These are phyloP conservation scores for Penstemon newberryi DNA, from an alignment of 257 asterid species.

Conservation along the genomic window DNA sequence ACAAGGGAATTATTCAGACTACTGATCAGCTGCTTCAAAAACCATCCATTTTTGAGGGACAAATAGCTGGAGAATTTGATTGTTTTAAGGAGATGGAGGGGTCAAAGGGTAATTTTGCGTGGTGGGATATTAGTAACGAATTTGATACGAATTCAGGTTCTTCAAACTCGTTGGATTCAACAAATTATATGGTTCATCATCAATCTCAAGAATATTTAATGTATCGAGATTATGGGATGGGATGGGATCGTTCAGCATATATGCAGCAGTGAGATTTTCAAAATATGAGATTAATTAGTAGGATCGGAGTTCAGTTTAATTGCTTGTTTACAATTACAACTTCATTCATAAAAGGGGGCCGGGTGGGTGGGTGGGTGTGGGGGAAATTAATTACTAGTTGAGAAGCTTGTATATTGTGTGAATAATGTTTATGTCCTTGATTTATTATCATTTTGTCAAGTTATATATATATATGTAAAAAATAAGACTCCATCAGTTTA, in stretches of 20 bases:
- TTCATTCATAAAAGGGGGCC: constrained; percentile 36
- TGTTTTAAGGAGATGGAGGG: constrained; percentile 49
- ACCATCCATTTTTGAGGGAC: constrained; percentile 17
- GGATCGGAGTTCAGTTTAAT: constrained; percentile 23
- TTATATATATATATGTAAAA: not conserved
- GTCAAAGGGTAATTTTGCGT: constrained; percentile 38
- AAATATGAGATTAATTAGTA: not conserved
- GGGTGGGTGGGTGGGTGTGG: no score
- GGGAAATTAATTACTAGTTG: constrained; percentile 7
- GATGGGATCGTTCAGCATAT: constrained; percentile 25
- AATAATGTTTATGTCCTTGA: constrained; percentile 25
- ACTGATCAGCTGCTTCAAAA: constrained; percentile 23
- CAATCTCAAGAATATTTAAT: constrained; percentile 41
- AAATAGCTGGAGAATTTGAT: constrained; percentile 42
- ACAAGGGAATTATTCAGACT: constrained; percentile 26
- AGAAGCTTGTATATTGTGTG: constrained; percentile 48
- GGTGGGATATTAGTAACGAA: constrained; percentile 57
- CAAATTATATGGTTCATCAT: constrained; percentile 32
- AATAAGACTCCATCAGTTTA: no score
- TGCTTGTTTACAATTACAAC: not conserved
- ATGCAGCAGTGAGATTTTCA: constrained; percentile 38
- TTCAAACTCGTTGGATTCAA: constrained; percentile 60
- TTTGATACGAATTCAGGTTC: constrained; percentile 57
- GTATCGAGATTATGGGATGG: constrained; percentile 50
- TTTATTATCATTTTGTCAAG: not conserved